A percentile compares a stretch with the other conserved stretches of the same genome.
Evolutionary conservation across 208 protist species (phyloP).

Genomic region (Paratrypanosoma confusum): DNA sequence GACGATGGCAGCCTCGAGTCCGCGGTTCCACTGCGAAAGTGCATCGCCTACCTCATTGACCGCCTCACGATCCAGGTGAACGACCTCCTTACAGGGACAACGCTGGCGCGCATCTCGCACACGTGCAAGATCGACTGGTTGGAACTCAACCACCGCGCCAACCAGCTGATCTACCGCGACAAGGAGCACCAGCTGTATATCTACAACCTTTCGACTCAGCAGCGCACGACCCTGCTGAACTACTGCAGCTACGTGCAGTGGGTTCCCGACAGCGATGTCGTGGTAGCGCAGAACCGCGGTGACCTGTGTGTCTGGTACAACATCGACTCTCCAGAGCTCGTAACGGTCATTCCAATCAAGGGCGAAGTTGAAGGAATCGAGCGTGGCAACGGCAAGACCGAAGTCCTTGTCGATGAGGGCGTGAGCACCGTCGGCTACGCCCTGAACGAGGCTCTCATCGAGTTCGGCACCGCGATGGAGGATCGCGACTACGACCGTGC

Average conservation of each 20-base stretch:
- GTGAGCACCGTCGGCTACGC: slow-evolving; percentile 88
- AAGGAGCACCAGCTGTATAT: slow-evolving; percentile 91
- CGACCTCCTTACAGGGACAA: slow-evolving; percentile 81
- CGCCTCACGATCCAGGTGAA: slow-evolving; percentile 91
- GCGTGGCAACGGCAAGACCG: slow-evolving; percentile 86
- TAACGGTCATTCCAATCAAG: slow-evolving; percentile 93
- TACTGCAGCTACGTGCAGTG: slow-evolving; percentile 97
- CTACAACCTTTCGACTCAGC: slow-evolving; percentile 87
- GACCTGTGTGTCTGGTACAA: slow-evolving; percentile 98
- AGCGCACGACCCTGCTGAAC: slow-evolving; percentile 85
- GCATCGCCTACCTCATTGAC: slow-evolving; percentile 96
- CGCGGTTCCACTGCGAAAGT: slow-evolving; percentile 61
- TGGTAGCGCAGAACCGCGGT: slow-evolving; percentile 94
- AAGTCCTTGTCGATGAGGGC: slow-evolving; percentile 96
- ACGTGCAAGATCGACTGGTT: slow-evolving; percentile 94
- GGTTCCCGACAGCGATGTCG: slow-evolving; percentile 96
- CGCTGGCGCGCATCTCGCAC: slow-evolving; percentile 87
- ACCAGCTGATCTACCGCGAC: slow-evolving; percentile 95
- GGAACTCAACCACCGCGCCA: slow-evolving; percentile 89
- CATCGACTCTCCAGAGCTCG: slow-evolving; percentile 90
- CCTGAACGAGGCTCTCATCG: slow-evolving; percentile 95
- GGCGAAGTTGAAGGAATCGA: slow-evolving; percentile 96
- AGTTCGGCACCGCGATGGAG: slow-evolving; percentile 94
- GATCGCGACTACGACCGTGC: slow-evolving; percentile 85
- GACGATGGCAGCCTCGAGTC: no score